Evolutionary conservation across 208 protist genomes (phyloP).

Genomic region (Trypanosoma congolense): DNA sequence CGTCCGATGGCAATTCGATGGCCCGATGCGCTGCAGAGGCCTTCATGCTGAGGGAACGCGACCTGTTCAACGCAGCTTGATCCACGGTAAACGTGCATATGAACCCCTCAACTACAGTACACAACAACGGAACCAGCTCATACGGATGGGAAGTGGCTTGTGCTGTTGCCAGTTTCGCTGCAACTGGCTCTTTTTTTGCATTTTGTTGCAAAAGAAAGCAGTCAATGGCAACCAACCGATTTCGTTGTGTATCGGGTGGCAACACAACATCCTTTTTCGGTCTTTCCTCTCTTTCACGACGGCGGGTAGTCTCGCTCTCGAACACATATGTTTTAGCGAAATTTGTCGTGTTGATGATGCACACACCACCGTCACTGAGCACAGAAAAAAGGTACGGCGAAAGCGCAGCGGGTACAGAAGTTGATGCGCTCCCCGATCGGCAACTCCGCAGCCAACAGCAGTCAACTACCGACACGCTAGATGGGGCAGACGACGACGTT

Average conservation of each 20-base stretch:
- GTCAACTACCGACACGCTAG: conserved; percentile 42
- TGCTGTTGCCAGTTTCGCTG: neutral
- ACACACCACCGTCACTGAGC: conserved; percentile 55
- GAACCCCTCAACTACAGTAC: conserved; percentile 10
- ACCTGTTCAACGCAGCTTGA: neutral
- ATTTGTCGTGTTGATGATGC: conserved; percentile 62
- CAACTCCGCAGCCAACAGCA: conserved; percentile 36
- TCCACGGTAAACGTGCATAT: conserved; percentile 17
- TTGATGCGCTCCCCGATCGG: conserved; percentile 19
- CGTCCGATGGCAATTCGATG: conserved; percentile 12
- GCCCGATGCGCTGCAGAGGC: conserved; percentile 1
- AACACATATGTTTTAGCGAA: conserved; percentile 68
- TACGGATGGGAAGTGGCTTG: neutral
- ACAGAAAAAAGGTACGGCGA: conserved; percentile 51
- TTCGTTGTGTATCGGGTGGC: neutral
- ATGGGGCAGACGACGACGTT: conserved; percentile 44
- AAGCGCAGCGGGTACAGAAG: conserved; percentile 42
- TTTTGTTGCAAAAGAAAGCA: conserved; percentile 6
- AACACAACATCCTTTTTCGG: neutral
- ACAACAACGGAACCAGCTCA: conserved; percentile 10
- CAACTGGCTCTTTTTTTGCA: neutral
- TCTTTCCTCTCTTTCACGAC: neutral
- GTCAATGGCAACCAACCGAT: conserved; percentile 20
- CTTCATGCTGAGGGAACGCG: conserved; percentile 8
- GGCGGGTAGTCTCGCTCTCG: conserved; percentile 18